Conservation (phyloP, 345 rosid species). For the Salix viminalis region DNA sequence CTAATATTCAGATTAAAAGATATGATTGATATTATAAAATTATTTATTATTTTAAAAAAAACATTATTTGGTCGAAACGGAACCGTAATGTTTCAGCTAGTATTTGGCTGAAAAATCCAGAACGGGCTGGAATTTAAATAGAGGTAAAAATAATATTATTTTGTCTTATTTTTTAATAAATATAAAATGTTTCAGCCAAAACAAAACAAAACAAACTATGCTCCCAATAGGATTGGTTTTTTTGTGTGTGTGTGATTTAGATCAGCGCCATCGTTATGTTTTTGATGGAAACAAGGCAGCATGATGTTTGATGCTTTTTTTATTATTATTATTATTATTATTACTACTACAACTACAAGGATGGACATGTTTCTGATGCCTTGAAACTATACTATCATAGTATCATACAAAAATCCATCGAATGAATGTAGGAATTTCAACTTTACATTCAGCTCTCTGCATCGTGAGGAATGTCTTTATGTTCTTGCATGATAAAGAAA, state of each 20-base stretch:
- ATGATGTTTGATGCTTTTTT: background rate
- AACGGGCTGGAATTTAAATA: accelerated
- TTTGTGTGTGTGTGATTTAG: background rate
- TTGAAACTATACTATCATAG: background rate
- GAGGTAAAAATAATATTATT: no score
- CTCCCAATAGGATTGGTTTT: background rate
- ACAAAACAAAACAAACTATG: no score
- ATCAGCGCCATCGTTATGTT: background rate
- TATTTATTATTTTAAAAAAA: no score
- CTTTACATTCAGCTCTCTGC: background rate
- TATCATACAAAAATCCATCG: background rate
- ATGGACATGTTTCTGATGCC: background rate
- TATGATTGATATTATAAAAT: no score
- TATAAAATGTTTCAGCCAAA: no score
- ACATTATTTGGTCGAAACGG: no score
- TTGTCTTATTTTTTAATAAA: no score
- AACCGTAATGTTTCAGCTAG: no score
- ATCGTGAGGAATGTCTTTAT: background rate
- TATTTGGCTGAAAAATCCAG: no score
- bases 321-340: no score
- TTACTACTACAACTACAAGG: background rate
- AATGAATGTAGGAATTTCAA: background rate
- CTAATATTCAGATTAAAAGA: no score
- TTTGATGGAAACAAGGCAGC: background rate
- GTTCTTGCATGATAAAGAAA: background rate